Base-by-base conservation (phyloP, 768 basidiomycete genomes). In the Boletus rufocinnamomeus region DNA sequence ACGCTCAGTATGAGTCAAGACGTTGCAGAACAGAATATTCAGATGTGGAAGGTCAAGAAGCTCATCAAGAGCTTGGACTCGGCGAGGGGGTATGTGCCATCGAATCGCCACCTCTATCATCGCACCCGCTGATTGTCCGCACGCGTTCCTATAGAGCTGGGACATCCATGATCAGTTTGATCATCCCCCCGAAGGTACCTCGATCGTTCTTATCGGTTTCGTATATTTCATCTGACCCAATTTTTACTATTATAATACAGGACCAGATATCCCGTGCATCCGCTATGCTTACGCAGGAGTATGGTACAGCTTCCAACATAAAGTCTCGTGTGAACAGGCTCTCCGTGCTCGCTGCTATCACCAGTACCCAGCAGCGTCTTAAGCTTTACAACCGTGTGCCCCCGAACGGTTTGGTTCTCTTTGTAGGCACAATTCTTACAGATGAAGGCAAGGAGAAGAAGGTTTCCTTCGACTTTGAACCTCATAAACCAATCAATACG, bases 361-460 rank as follows among this genome's bases (percentile, higher is more conserved):
- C 97, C 34, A 94, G 91, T 70, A 98, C 97, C 19, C 97, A 98
- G 74, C 95, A 98, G 65, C 86, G 95, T 56, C 82, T 99, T 60
- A 99, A 99, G 79, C 80, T 99, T 19, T 99, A 98, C 80, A 93
- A 89, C 72, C 86, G 94, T 59, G 95, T 97, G 0, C 97, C 97
- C 2, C 93, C 94, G 3, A 98, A 98, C 63, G 97, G 95, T 56
- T 85, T 99, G 21, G 93, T 98, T 61, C 86, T 99, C 40, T 99
- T 98, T 75, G 97, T 98, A 57, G 97, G 97, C 32, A 99, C 97
- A 13, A 92, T 99, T 68, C 78, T 98, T 54, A 99, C 96, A 50
- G 95, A 98, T 66, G 96, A 98, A 76, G 96, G 96, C 58, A 99
- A 99, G 75, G 97, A 98, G 77, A 98, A 98, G 82, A 99, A 98